Evolutionary conservation across 768 basidiomycete genomes (phyloP).

Genomic region (Xerocomellus dryophilus): DNA sequence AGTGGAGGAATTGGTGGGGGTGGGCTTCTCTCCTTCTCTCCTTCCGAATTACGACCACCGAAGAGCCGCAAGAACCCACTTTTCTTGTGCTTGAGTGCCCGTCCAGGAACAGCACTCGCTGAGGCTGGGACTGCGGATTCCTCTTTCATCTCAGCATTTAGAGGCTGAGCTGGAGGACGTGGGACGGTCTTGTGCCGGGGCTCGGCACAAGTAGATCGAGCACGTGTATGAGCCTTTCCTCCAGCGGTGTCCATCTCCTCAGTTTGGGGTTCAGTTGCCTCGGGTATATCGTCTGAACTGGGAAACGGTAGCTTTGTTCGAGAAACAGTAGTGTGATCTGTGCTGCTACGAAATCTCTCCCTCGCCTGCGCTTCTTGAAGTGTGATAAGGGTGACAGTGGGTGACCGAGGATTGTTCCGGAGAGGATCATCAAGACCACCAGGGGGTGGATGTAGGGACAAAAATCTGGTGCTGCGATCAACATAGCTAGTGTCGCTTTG

Average conservation of each 20-base stretch:
- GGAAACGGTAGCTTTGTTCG: constrained; percentile 33
- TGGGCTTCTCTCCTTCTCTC: constrained; percentile 35
- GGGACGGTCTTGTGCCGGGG: constrained; percentile 42
- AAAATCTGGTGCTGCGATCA: constrained; percentile 30
- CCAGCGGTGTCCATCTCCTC: constrained; percentile 26
- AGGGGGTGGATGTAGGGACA: constrained; percentile 33
- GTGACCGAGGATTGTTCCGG: constrained; percentile 49
- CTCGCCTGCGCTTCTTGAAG: constrained; percentile 75
- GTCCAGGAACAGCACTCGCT: constrained; percentile 31
- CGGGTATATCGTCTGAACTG: constrained; percentile 30
- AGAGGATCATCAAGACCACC: constrained; percentile 38
- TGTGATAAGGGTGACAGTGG: constrained; percentile 65
- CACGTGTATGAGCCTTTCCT: constrained; percentile 37
- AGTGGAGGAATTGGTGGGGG: constrained; percentile 60
- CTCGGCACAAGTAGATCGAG: constrained; percentile 62
- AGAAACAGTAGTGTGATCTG: constrained; percentile 32
- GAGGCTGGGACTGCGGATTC: constrained; percentile 31
- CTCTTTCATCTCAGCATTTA: constrained; percentile 43
- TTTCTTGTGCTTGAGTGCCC: constrained; percentile 68
- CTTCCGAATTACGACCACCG: constrained; percentile 42
- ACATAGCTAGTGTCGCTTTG: constrained; percentile 27
- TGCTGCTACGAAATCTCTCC: constrained; percentile 56
- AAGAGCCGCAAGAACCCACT: constrained; percentile 82
- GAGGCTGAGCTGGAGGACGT: constrained; percentile 37
- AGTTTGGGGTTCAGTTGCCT: constrained; percentile 14